phyloP scores from a whole-genome alignment of 352 stramenopile genomes.

The Pythium aristosporum region DNA sequence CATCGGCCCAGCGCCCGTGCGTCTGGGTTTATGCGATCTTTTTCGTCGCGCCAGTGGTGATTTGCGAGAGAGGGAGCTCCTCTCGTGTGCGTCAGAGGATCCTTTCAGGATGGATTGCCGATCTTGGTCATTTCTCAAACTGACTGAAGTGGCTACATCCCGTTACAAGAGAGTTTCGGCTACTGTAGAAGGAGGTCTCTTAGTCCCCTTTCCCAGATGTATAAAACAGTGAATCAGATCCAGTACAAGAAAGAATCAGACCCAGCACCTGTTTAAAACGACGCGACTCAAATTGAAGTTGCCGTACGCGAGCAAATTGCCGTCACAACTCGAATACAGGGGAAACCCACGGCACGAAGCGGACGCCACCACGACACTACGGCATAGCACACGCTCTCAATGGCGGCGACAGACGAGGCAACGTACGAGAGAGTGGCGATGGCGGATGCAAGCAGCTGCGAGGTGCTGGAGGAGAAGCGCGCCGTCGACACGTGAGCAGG shows the following conservation, averaged over 20 bases:
- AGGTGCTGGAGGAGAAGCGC: slow-evolving; percentile 4
- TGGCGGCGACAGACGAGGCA: not conserved
- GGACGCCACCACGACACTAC: not conserved
- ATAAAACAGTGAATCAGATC: not conserved
- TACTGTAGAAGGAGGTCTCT: not conserved
- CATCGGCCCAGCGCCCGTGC: too few species aligned
- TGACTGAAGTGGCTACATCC: slow-evolving; percentile 17
- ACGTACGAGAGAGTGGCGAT: not conserved
- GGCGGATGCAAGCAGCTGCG: not conserved
- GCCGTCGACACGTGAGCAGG: not conserved
- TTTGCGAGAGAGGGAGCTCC: too few species aligned
- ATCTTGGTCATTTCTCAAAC: not conserved
- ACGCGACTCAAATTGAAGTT: slow-evolving; percentile 15
- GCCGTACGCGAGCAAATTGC: not conserved
- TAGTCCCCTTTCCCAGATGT: too few species aligned
- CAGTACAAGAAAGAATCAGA: not conserved
- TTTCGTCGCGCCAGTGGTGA: not conserved
- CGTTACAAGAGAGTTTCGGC: not conserved
- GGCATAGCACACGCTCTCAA: not conserved
- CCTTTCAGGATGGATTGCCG: too few species aligned
- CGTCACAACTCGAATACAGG: not conserved
- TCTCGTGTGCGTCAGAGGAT: too few species aligned
- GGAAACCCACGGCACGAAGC: not conserved
- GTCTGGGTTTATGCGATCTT: too few species aligned
- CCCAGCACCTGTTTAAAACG: slow-evolving; percentile 2